These are phyloP conservation scores for Podila horticola DNA, from an alignment of 192 early-diverging fungal species.

Conservation along the genomic window DNA sequence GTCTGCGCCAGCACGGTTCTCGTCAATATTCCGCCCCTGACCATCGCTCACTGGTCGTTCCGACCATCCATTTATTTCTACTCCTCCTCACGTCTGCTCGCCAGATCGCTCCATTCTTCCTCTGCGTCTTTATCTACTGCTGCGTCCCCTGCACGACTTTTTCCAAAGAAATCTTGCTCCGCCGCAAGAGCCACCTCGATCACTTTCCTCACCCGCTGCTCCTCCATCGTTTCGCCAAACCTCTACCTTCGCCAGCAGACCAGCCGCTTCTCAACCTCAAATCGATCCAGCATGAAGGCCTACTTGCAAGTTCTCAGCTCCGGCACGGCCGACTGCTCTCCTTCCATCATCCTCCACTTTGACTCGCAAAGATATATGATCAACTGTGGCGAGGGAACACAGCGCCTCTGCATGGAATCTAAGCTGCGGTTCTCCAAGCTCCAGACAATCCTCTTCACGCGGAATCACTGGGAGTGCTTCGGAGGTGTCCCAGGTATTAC, in stretches of 20 bases:
- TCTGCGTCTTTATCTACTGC: background rate
- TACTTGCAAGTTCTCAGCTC: conserved; percentile 63
- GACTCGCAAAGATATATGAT: conserved; percentile 85
- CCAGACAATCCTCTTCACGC: conserved; percentile 82
- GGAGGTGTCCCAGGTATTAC: conserved; percentile 88
- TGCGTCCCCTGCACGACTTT: too few relatives aligned
- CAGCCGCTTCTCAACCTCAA: conserved; percentile 41
- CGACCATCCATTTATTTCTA: conserved; percentile 10
- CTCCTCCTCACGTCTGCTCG: background rate
- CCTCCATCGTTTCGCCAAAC: background rate
- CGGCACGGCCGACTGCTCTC: conserved; percentile 55
- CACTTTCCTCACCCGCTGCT: background rate
- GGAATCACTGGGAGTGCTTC: conserved; percentile 84
- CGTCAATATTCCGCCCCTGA: conserved; percentile 39
- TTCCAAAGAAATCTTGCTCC: background rate
- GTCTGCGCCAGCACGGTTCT: background rate
- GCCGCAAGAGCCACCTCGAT: background rate
- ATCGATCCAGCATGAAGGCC: conserved; percentile 55
- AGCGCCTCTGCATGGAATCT: conserved; percentile 86
- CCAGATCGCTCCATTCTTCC: background rate
- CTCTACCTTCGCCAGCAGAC: background rate
- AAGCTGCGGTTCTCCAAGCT: conserved; percentile 77
- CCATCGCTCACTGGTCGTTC: conserved; percentile 22
- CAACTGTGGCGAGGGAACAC: conserved; percentile 93
- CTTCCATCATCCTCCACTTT: conserved; percentile 82